phyloP scores from a whole-genome alignment of 1,139 yeast genomes.

The Kurtzmaniella quercitrusa region DNA sequence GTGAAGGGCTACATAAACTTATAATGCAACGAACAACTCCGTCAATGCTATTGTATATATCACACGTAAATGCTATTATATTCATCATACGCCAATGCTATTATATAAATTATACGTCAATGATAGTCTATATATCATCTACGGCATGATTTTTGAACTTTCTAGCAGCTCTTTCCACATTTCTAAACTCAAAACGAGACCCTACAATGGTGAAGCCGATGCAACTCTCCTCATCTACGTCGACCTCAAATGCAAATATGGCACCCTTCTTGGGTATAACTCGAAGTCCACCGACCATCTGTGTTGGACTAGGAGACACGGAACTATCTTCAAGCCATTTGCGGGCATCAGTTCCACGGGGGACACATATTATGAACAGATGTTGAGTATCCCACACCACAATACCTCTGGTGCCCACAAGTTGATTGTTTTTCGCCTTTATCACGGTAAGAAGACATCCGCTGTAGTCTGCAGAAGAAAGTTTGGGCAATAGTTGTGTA shows the following conservation, averaged over 20 bases:
- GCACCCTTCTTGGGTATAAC: conserved; percentile 59
- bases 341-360: conserved; percentile 36
- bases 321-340: conserved; percentile 19
- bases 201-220: conserved; percentile 71
- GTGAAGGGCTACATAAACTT: no score
- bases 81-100: not conserved
- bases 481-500: conserved; percentile 44
- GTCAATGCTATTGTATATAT: not conserved
- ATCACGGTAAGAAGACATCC: conserved; percentile 67
- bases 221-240: conserved; percentile 28
- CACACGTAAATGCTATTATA: not conserved
- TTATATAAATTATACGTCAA: no score
- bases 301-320: conserved; percentile 21
- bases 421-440: conserved; percentile 52
- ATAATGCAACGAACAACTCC: no score
- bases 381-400: conserved; percentile 86
- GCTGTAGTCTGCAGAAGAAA: conserved; percentile 79
- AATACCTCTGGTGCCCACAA: conserved; percentile 70
- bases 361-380: conserved; percentile 61
- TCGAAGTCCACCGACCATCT: conserved; percentile 48
- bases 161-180: conserved; percentile 78
- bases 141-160: conserved; percentile 80
- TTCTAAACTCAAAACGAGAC: conserved; percentile 69
- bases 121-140: conserved; percentile 34
- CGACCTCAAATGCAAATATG: conserved; percentile 52